Conservation (phyloP, 441 rosid species). For the Isatis lusitanica region DNA sequence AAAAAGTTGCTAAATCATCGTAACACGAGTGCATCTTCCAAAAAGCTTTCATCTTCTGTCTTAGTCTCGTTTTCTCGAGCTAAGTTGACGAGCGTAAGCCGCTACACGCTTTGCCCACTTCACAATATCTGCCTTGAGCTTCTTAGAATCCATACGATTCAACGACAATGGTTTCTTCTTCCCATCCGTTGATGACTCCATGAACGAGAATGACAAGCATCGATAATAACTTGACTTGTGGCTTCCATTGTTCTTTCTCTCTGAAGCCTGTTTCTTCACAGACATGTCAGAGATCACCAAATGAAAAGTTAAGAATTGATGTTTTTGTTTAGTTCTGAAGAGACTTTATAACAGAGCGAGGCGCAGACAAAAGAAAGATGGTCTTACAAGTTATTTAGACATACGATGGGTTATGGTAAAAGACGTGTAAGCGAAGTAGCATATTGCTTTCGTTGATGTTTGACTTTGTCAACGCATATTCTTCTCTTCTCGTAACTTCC, state of each 20-base stretch:
- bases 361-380: slow-evolving; percentile 26
- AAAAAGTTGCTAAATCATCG: not conserved
- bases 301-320: not conserved
- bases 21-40: not conserved
- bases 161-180: slow-evolving; percentile 42
- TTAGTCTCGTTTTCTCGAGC: slow-evolving; percentile 40
- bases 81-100: slow-evolving; percentile 76
- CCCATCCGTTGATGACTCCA: slow-evolving; percentile 49
- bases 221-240: slow-evolving; percentile 35
- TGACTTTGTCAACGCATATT: slow-evolving; percentile 30
- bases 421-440: slow-evolving; percentile 30
- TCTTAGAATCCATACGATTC: slow-evolving; percentile 54
- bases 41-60: not conserved
- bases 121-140: slow-evolving; percentile 65
- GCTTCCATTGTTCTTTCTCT: slow-evolving; percentile 25
- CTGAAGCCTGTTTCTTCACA: slow-evolving; percentile 28
- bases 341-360: slow-evolving; percentile 7
- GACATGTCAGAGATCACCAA: slow-evolving; percentile 30
- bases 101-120: slow-evolving; percentile 89
- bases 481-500: slow-evolving; percentile 11
- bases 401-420: not conserved
- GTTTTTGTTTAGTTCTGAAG: not conserved
- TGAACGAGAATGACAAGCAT: slow-evolving; percentile 47
- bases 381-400: slow-evolving; percentile 33
- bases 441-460: slow-evolving; percentile 5